phyloP scores from a whole-genome alignment of 2,329 filamentous ascomycete genomes.

The Aspergillus neoniger region DNA sequence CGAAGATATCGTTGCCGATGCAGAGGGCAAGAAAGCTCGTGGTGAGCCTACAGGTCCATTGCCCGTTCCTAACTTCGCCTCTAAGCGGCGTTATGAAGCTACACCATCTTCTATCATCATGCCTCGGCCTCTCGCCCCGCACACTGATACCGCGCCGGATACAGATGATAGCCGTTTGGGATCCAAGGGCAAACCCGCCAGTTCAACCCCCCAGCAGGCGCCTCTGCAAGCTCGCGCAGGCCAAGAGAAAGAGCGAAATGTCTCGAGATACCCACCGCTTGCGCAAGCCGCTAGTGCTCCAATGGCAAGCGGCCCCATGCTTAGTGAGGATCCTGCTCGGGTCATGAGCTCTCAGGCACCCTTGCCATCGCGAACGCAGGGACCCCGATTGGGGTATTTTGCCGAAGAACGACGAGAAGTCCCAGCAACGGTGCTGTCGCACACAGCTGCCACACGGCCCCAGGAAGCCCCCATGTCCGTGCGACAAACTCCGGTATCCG shows the following conservation, averaged over 20 bases:
- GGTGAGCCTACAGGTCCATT: conserved; percentile 48
- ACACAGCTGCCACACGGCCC: conserved; percentile 24
- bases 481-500: conserved; percentile 31
- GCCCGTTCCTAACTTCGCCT: conserved; percentile 46
- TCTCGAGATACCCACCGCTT: conserved; percentile 40
- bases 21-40: conserved; percentile 48
- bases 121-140: conserved; percentile 46
- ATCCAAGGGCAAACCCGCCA: conserved; percentile 34
- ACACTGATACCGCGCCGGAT: conserved; percentile 40
- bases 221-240: conserved; percentile 34
- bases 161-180: conserved; percentile 33
- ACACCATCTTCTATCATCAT: conserved; percentile 43
- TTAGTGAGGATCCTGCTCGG: conserved; percentile 39
- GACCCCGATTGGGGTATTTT: conserved; percentile 49
- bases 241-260: conserved; percentile 39
- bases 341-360: conserved; percentile 35
- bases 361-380: conserved; percentile 36
- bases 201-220: conserved; percentile 34
- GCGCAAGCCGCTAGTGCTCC: conserved; percentile 41
- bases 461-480: conserved; percentile 35
- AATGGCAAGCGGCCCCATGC: conserved; percentile 23
- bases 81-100: conserved; percentile 52
- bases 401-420: conserved; percentile 43
- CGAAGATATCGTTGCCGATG: conserved; percentile 44
- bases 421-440: conserved; percentile 24